Evolutionary conservation across 208 protist genomes (phyloP), one percentile per base, ranked within the genome.

Genomic region (Crithidia expoeki): DNA sequence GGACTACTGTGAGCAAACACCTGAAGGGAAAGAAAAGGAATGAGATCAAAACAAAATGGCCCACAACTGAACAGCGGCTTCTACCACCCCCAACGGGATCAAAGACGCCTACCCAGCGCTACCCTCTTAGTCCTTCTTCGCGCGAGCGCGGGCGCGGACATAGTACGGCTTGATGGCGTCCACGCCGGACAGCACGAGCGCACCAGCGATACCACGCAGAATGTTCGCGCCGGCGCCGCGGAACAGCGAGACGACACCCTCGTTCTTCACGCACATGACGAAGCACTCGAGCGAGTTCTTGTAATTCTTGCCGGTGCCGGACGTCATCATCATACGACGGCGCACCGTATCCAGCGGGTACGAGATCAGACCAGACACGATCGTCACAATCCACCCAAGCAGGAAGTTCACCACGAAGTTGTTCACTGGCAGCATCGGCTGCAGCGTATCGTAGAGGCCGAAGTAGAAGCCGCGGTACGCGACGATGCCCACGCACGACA

Each of bases 291-390:
- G 74, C 32, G 84, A 92, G 77, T 71, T 90, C 61, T 85, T 83
- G 77, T 94, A 92, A 72, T 88, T 88, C 59, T 83, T 76, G 53
- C 76, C 76, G 42, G 79, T 83, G 52, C 84, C 82, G 23, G 89
- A 89, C 66, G 84, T 90, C 86, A 99, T 98, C 94, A 98, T 97
- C 83, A 99, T 93, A 73, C 98, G 92, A 82, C 98, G 88, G 66
- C 98, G 92, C 68, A 99, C 90, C 21, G 98, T 99, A 87, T 99
- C 98, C 73, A 99, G 85, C 47, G 98, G 98, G 80, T 99, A 99
- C 36, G 85, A 92, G 57, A 94, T 76, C 46, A 90, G 78, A 25
- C 84, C 83, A 71, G 85, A 75, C 47, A 88, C 74, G 66, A 91
- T 85, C 33, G 81, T 94, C 74, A 92, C 86, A 23, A 77, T 36